Percentiles rank a stretch among this genome's conserved stretches.
Evolutionary conservation across 495 filamentous ascomycete genomes (phyloP).

Genomic region (Daldinia loculata): DNA sequence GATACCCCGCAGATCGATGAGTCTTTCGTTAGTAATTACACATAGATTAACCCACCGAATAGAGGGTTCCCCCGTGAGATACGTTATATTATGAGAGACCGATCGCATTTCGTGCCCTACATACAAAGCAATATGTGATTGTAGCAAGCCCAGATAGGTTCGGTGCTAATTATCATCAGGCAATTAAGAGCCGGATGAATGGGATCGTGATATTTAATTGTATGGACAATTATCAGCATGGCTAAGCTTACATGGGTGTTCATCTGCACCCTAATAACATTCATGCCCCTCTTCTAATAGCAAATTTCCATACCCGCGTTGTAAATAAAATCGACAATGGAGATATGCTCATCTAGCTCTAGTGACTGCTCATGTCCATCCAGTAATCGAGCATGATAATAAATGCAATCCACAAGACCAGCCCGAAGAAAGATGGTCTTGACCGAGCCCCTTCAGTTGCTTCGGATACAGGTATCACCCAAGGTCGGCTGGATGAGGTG

Average conservation of each 20-base stretch:
- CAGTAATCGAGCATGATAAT: conserved; percentile 41
- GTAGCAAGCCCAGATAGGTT: not conserved
- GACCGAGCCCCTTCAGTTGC: conserved; percentile 12
- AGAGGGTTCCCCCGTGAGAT: not conserved
- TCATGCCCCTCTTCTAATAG: conserved; percentile 8
- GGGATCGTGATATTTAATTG: conserved; percentile 12
- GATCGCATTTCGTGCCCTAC: not conserved
- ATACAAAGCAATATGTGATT: not conserved
- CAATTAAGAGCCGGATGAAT: not conserved
- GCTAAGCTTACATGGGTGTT: conserved; percentile 16
- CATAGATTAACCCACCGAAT: not conserved
- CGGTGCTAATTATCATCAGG: not conserved
- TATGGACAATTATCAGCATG: conserved; percentile 19
- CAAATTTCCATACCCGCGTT: conserved; percentile 8
- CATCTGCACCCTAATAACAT: conserved; percentile 21
- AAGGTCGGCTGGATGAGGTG: conserved; percentile 37
- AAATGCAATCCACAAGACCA: conserved; percentile 42
- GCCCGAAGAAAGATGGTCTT: conserved; percentile 37
- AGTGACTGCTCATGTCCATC: conserved; percentile 41
- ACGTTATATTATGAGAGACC: not conserved
- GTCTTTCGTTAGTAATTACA: not conserved
- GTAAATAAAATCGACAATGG: conserved; percentile 17
- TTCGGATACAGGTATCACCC: conserved; percentile 38
- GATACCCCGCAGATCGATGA: conserved; percentile 31
- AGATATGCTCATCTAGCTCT: conserved; percentile 29